Evolutionary conservation across 1,284 basidiomycete species (phyloP), one percentile per base, ranked within the genome.

Genomic region (Xanthoconium separans): DNA sequence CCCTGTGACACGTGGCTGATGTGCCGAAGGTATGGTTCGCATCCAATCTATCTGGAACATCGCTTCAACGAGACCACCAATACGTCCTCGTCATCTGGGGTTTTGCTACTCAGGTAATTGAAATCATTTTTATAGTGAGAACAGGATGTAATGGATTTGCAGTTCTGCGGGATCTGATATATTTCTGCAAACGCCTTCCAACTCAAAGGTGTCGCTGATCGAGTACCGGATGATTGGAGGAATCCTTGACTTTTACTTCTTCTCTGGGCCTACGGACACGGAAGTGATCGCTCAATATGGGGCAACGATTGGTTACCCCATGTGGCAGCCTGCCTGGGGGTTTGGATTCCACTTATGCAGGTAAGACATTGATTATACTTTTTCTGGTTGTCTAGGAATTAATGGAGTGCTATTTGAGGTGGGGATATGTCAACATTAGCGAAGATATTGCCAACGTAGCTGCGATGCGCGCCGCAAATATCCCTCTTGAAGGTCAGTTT

Each of bases 271-370:
- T 0, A 75, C 75, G n/a, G 83, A 85, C n/a, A 73, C 75, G 34
- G 73, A 77, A 22, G 87, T 89, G 11, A 77, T 87, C 37, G 77
- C 84, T 55, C 89, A 91, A 65, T 89, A 91, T 60, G 77, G 83
- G 10, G 73, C 68, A 11, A 65, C 81, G 15, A 73, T 85, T 41
- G 87, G 87, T 1, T 71, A 81, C 44, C 85, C 87, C 2, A 80
- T 78, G 9, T 84, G 84, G 83, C 81, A 85, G 58, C 86, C 85
- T 4, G 74, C 76, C 34, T 89, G 84, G 82, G 82, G 79, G 4
- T 85, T 88, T 60, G 87, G 87, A 5, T 86, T 87, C 70, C 87
- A 89, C 54, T 73, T 87, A 24, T 88, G 85, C 71, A 27, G 27
- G 27, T 27, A 27, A 6, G 27, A 27, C 27, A 27, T 27, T 7